Conservation (phyloP, 805 yeast genomes). For the Debaryomyces hansenii region DNA sequence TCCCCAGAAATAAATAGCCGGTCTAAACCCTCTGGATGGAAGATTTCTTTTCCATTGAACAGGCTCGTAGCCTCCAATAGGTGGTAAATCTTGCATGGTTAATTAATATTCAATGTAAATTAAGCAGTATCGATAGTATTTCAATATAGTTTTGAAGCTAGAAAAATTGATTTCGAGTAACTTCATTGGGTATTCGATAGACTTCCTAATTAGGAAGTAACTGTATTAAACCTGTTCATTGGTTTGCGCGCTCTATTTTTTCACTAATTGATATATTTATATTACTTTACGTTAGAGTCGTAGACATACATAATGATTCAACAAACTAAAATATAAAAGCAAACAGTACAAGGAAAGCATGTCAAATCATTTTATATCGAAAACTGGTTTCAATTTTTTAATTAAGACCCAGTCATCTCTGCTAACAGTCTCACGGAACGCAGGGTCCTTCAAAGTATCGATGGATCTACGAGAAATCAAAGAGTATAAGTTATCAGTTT, state of each 20-base stretch:
- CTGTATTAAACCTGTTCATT: not conserved
- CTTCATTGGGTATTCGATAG: conserved; percentile 9
- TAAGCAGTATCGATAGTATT: not conserved
- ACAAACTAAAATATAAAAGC: not conserved
- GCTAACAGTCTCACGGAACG: conserved; percentile 90
- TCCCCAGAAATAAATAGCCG: conserved; percentile 66
- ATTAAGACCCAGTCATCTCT: conserved; percentile 95
- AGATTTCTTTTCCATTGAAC: conserved; percentile 88
- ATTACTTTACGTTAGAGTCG: not conserved
- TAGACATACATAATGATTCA: conserved; percentile 3
- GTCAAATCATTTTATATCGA: conserved; percentile 65
- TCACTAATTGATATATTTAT: too few species aligned
- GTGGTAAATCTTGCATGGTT: conserved; percentile 77
- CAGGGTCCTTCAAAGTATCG: conserved; percentile 97
- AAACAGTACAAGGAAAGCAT: not conserved
- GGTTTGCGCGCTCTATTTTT: too few species aligned
- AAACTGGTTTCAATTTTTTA: conserved; percentile 82
- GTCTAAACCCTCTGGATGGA: conserved; percentile 84
- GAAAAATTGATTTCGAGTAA: conserved; percentile 8
- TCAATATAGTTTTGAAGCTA: not conserved
- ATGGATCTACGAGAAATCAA: conserved; percentile 85
- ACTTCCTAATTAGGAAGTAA: conserved; percentile 7
- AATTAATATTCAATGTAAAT: not conserved
- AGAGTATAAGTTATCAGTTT: conserved; percentile 87
- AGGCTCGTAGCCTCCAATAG: conserved; percentile 80